Evolutionary conservation across 257 asterid species (phyloP).

Genomic region (Solanum chiquidenum): DNA sequence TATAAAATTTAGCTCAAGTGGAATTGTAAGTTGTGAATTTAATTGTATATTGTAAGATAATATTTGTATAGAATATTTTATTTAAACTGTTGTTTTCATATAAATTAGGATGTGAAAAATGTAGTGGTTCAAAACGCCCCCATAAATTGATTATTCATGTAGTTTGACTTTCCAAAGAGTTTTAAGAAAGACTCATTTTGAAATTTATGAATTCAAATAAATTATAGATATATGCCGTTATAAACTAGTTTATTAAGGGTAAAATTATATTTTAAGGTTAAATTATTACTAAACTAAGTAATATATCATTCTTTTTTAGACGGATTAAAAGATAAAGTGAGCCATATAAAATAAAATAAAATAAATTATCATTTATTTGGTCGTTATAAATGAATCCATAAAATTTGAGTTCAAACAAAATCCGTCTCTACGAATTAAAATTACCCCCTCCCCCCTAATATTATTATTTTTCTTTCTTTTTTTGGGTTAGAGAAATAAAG

Average conservation of each 20-base stretch:
- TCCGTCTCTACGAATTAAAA: background rate
- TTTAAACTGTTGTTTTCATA: background rate
- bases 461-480: background rate
- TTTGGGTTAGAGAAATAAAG: background rate
- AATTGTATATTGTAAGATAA: background rate
- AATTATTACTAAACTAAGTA: no score
- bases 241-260: no score
- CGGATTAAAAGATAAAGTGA: accelerated
- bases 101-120: background rate
- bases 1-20: background rate
- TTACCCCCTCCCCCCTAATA: background rate
- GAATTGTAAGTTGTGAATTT: background rate
- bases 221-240: no score
- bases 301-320: background rate
- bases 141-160: no score
- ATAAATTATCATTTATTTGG: background rate
- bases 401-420: background rate
- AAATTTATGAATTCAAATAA: no score
- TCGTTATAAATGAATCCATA: no score
- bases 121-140: background rate
- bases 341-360: background rate
- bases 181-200: no score
- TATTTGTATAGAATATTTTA: background rate
- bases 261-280: no score
- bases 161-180: no score